Evolutionary conservation across 192 early-diverging fungal species (phyloP).

Genomic region (Podila epigama): DNA sequence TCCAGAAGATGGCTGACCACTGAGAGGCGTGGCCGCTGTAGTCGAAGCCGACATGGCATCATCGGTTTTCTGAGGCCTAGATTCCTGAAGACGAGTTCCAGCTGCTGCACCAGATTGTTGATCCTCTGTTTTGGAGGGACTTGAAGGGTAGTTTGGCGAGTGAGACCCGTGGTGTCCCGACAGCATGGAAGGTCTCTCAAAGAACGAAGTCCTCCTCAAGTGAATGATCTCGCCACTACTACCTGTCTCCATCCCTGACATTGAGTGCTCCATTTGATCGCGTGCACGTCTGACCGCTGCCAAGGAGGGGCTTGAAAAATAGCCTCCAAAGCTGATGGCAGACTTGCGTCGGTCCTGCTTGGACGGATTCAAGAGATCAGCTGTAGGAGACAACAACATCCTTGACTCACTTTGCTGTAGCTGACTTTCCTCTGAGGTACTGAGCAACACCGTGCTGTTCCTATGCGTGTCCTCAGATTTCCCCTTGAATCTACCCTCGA

Average conservation of each 20-base stretch:
- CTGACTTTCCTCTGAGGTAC: not conserved
- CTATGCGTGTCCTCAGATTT: too few relatives aligned
- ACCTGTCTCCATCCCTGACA: constrained; percentile 15
- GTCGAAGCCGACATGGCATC: too few relatives aligned
- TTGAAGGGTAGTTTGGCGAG: constrained; percentile 2
- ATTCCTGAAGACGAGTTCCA: too few relatives aligned
- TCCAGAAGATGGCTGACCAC: too few relatives aligned
- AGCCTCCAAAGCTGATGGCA: constrained; percentile 40
- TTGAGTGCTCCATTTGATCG: constrained; percentile 14
- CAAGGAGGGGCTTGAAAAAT: constrained; percentile 17
- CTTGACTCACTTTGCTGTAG: not conserved
- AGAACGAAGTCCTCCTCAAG: constrained; percentile 22
- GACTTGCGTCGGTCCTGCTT: constrained; percentile 45
- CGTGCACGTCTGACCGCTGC: constrained; percentile 8
- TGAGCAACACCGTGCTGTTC: not conserved
- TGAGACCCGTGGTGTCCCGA: constrained; percentile 6
- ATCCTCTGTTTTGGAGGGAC: not conserved
- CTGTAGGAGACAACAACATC: not conserved
- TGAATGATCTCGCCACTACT: constrained; percentile 33
- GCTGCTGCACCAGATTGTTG: not conserved
- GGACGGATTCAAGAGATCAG: not conserved
- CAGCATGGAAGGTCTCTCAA: constrained; percentile 14
- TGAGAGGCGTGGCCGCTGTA: constrained; percentile 4
- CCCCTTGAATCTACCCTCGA: not conserved
- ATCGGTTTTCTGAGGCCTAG: too few relatives aligned